phyloP scores from a whole-genome alignment of 257 asterid species.

The Ehretia macrophylla region DNA sequence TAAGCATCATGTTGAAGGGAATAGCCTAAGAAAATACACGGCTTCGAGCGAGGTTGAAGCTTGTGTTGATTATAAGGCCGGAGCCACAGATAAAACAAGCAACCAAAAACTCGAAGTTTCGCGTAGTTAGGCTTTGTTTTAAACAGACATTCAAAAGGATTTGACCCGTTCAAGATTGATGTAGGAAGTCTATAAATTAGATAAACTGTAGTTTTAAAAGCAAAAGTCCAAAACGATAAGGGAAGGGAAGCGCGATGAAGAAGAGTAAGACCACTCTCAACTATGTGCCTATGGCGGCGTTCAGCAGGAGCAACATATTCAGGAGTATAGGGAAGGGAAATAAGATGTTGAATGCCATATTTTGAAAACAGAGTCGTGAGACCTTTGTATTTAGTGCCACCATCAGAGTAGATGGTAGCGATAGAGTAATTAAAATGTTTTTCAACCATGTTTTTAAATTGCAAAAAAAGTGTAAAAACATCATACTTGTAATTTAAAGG shows the following conservation, averaged over 20 bases:
- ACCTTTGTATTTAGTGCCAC: background rate
- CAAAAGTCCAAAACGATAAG: background rate
- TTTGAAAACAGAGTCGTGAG: background rate
- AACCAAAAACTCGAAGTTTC: background rate
- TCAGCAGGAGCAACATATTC: no score
- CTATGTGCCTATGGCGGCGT: no score
- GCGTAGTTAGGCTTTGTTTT: no score
- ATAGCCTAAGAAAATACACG: no score
- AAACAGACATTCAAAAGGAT: background rate
- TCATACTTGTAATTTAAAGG: background rate
- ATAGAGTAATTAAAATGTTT: background rate
- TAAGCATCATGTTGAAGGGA: no score
- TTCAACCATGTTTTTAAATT: background rate
- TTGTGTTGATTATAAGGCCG: background rate
- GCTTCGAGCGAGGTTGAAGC: no score
- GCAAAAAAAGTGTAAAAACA: background rate
- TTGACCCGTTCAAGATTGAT: background rate
- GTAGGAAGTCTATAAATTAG: background rate
- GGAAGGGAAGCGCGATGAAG: background rate
- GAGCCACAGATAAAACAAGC: background rate
- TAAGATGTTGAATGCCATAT: no score
- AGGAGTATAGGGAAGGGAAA: background rate
- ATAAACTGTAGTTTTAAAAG: constrained; percentile 2
- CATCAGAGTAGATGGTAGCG: background rate
- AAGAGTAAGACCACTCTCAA: background rate